Evolutionary conservation across 441 rosid species (phyloP), one percentile per base, ranked within the genome.

Genomic region (Eutrema salsugineum): DNA sequence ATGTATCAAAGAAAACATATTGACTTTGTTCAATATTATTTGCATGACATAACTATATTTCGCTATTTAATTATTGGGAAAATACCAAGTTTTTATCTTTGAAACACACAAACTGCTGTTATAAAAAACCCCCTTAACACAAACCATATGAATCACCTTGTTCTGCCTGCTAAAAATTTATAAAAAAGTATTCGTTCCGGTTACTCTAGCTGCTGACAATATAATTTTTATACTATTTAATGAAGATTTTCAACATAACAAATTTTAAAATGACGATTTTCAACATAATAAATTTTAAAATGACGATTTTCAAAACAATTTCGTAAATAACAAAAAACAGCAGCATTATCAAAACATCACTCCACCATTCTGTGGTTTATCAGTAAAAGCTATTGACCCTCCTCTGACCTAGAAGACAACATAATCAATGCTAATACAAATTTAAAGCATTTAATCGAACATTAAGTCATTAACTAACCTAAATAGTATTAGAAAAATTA

Each of bases 291-390:
- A 16, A 24, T 1, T 24, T 24, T n/a, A n/a, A n/a, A 24, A 24
- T 24, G 27, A 4, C 27, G 27, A 24, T 24, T 30, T 66, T 48
- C 53, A 56, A 73, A 39, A 65, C 0, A 8, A 30, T 48, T 39
- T 66, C 35, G 77, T 65, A 73, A 73, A 66, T 58, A 38, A 27
- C 76, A 63, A 43, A 61, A 61, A 30, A 61, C 59, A 47, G 33
- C 75, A 40, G 33, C 75, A 40, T n/a, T 43, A 35, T 27, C 22
- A 72, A 62, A 68, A 35, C 48, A 16, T 2, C 2, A 38, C 28
- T 66, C 59, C 14, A 27, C 70, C 70, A 66, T n/a, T 65, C 24
- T 9, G 10, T 66, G 60, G 48, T 15, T 32, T 53, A 16, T 27
- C 39, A 30, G 50, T 70, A 38, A 50, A 66, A 38, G 27, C 63